Conservation (phyloP, 2,329 filamentous ascomycete genomes). For the Chaetomiaceae sp. region DNA sequence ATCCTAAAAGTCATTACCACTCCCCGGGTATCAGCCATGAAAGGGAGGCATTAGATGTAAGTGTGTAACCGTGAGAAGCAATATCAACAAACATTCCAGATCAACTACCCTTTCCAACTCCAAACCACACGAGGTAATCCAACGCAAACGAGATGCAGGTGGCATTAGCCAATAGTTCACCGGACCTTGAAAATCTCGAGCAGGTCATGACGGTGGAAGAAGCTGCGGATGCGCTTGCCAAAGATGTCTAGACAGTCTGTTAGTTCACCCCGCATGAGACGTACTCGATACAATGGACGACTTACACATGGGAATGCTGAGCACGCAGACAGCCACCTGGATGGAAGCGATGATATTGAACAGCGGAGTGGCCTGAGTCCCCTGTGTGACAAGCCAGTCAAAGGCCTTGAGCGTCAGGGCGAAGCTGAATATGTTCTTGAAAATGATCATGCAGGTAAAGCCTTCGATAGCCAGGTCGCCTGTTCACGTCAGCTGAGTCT, state of each 20-base stretch:
- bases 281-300: no score
- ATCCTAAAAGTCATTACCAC: background rate
- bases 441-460: constrained; percentile 84
- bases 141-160: background rate
- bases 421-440: constrained; percentile 94
- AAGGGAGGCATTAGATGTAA: constrained; percentile 1
- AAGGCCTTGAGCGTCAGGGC: constrained; percentile 79
- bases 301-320: constrained; percentile 77
- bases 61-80: background rate
- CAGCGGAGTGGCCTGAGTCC: constrained; percentile 47
- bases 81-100: background rate
- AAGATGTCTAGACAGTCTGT: constrained; percentile 57
- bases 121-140: background rate
- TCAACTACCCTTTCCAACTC: background rate
- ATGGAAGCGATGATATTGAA: constrained; percentile 72
- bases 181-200: constrained; percentile 43
- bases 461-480: constrained; percentile 79
- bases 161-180: constrained; percentile 1
- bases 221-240: constrained; percentile 72
- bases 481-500: constrained; percentile 31
- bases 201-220: constrained; percentile 71
- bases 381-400: constrained; percentile 68
- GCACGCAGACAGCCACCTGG: constrained; percentile 70
- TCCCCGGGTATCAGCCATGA: background rate
- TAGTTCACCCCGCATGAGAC: background rate